A percentile compares a stretch with the other conserved stretches of the same genome.
Evolutionary conservation across 805 yeast species (phyloP).

Genomic region (Saccharomyces paradoxus): DNA sequence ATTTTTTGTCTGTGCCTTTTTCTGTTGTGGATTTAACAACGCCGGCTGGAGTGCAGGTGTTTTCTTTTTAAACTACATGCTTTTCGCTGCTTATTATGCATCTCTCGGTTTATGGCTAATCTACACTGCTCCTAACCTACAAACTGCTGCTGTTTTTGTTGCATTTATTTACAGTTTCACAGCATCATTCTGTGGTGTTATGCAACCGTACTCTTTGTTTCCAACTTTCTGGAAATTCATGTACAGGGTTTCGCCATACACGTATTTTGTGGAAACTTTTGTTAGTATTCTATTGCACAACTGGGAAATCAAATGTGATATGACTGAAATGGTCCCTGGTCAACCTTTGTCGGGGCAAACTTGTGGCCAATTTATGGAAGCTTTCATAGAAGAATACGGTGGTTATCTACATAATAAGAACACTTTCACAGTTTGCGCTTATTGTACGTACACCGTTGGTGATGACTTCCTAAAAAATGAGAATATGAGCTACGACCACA

Average conservation of each 20-base stretch:
- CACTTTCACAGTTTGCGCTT: constrained; percentile 36
- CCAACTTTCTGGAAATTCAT: constrained; percentile 72
- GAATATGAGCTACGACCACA: constrained; percentile 36
- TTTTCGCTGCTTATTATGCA: constrained; percentile 37
- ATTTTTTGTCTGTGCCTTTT: constrained; percentile 46
- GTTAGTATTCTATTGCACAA: constrained; percentile 43
- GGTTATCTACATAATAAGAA: constrained; percentile 51
- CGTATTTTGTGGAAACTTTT: constrained; percentile 49
- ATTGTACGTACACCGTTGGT: constrained; percentile 34
- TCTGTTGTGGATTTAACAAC: constrained; percentile 38
- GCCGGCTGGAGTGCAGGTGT: constrained; percentile 43
- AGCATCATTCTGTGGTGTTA: constrained; percentile 34
- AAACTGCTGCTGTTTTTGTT: constrained; percentile 56
- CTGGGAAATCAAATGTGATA: constrained; percentile 42
- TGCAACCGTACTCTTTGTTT: constrained; percentile 35
- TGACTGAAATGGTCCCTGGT: constrained; percentile 41
- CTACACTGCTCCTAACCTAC: constrained; percentile 59
- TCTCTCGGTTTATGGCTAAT: constrained; percentile 44
- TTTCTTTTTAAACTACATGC: constrained; percentile 37
- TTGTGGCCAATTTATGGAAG: constrained; percentile 46
- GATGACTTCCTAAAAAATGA: constrained; percentile 34
- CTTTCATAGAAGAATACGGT: constrained; percentile 35
- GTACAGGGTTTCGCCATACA: constrained; percentile 58
- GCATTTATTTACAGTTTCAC: constrained; percentile 34
- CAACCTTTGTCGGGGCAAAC: constrained; percentile 51